These are phyloP conservation scores for Sonneratia alba DNA, from an alignment of 345 rosid species.

Conservation along the genomic window DNA sequence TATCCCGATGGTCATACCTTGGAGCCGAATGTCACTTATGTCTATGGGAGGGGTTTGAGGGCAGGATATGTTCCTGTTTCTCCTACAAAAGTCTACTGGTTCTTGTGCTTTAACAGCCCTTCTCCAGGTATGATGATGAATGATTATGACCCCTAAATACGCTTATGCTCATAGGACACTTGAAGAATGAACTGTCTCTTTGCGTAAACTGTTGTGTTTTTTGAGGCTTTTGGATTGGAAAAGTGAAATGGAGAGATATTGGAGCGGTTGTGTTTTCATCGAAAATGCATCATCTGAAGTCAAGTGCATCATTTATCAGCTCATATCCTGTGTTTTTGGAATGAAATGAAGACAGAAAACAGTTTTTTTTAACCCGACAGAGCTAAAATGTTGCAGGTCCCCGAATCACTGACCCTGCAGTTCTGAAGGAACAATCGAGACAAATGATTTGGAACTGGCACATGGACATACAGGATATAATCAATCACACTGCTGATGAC, in stretches of 20 bases:
- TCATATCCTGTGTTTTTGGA: background rate
- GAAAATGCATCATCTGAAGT: background rate
- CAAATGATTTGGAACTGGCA: slow-evolving; percentile 58
- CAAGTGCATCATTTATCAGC: background rate
- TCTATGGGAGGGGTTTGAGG: slow-evolving; percentile 75
- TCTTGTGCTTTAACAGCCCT: slow-evolving; percentile 77
- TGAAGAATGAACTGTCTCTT: background rate
- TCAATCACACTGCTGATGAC: slow-evolving; percentile 59
- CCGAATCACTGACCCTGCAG: slow-evolving; percentile 49
- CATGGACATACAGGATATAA: slow-evolving; percentile 44
- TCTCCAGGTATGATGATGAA: slow-evolving; percentile 44
- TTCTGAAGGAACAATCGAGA: slow-evolving; percentile 56
- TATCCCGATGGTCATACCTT: slow-evolving; percentile 66
- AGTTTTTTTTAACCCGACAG: background rate
- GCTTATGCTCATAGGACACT: background rate
- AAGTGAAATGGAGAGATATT: background rate
- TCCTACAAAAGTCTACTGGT: slow-evolving; percentile 76
- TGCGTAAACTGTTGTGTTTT: background rate
- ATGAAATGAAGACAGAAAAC: background rate
- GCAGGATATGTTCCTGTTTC: slow-evolving; percentile 88
- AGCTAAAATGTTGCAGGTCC: slow-evolving; percentile 44
- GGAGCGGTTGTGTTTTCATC: background rate
- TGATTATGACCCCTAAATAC: background rate
- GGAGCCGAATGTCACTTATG: slow-evolving; percentile 50
- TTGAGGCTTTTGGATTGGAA: background rate